Base-by-base conservation (phyloP, 805 yeast species). In the Metschnikowia borealis region DNA sequence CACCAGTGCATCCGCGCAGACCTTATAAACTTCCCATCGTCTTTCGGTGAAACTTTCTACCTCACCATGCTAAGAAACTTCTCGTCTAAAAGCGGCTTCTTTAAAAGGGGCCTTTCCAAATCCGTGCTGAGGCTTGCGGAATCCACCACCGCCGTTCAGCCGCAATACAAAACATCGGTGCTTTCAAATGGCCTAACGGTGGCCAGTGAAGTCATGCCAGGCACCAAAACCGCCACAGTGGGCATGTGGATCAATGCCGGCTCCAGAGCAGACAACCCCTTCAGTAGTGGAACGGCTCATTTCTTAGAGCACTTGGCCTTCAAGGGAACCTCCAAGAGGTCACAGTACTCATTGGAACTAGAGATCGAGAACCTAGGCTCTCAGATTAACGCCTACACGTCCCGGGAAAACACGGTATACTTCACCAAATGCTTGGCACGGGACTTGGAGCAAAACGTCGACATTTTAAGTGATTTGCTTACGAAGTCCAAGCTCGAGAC, bases 241-340 rank as follows among this genome's bases (percentile, higher is more conserved):
- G 99, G 98, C 2, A 92, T 94, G 49, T 95, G 97, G 92, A 90
- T 94, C 54, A 97, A 94, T 70, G 97, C 99, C 38, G 99, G 99
- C 2, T 91, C 97, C 3, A 79, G 99, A 54, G 98, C 98, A 3
- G 99, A 94, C 69, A 85, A 83, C 61, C 82, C 87, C 62, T 78
- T 78, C 63, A 90, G 90, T 60, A 77, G 82, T 47, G 99, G 99
- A 44, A 91, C 98, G 6, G 99, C 99, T 0, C 99, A 94, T 71
- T 94, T 94, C 66, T 73, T 94, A 51, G 99, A 94, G 69, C 99
- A 94, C 70, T 75, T 94, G 63, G 96, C 98, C 8, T 94, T 94
- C 75, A 94, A 94, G 67, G 99, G 99, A 21, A 94, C 99, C 13
- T 69, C 77, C 48, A 78, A 77, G 50, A 80, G 99, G 66, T 73